Base-by-base conservation (phyloP, 805 yeast genomes). In the Zygosaccharomyces bailii region DNA sequence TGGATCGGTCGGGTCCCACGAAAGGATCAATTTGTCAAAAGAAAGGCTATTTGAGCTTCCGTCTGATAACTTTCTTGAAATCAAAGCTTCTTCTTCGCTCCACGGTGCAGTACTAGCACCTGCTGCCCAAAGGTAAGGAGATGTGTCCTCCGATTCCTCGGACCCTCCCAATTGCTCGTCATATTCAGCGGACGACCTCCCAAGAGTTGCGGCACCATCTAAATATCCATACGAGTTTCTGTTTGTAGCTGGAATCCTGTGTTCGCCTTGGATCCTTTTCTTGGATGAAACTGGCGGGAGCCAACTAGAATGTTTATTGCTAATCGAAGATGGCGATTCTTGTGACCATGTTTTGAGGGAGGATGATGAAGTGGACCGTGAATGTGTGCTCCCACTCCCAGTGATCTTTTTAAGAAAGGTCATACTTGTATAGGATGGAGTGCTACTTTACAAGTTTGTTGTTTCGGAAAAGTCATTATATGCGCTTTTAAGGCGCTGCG, bases 1-100 rank as follows among this genome's bases (percentile, higher is more conserved):
- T 1, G 84, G 78, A 43, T 71, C 71, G 24, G 70, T 69, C 0
- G 75, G 77, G 18, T 73, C 70, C 82, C 82, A 78, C 1, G 72
- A 65, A 9, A 69, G 43, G 17, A 66, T 54, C 25, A 66, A 43
- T 41, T 57, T 59, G 30, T 59, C 65, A 25, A 53, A 51, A 3
- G 63, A 54, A 19, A 55, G 39, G 11, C 55, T 54, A 20, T 54
- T 56, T 7, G 47, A 34, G 34, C 57, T 58, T 9, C 54, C 53
- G n/a, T 53, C 55, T 2, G 66, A 59, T 4, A 60, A 54, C 23
- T 59, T 57, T 37, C 60, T 54, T 5, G 59, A 52, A 5, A 46
- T 49, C 10, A 36, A 24, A n/a, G 39, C 13, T 21, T 43, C 39
- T 14, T 23, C 44, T 6, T 29, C 39, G 20, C 40, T 37, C 40